Conservation (phyloP, 352 stramenopile species). For the Detonula confervacea region DNA sequence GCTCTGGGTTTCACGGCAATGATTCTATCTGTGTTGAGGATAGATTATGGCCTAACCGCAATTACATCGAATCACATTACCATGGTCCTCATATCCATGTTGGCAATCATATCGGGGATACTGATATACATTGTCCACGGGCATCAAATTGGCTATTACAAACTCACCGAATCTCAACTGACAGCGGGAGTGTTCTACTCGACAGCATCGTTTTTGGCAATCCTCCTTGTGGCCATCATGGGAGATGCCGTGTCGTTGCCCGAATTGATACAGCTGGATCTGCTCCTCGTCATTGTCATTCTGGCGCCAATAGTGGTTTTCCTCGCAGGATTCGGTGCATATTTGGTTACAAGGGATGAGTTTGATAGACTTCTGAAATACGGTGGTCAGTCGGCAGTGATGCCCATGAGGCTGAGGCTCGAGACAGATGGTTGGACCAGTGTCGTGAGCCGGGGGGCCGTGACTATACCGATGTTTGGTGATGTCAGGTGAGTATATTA, state of each 20-base stretch:
- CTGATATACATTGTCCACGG: conserved; percentile 82
- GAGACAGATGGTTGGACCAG: conserved; percentile 74
- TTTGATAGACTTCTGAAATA: conserved; percentile 76
- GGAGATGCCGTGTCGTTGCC: conserved; percentile 65
- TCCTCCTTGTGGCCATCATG: conserved; percentile 75
- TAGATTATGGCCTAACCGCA: conserved; percentile 60
- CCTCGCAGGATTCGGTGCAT: conserved; percentile 76
- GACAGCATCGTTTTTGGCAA: conserved; percentile 66
- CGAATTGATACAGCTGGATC: conserved; percentile 69
- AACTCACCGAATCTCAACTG: conserved; percentile 75
- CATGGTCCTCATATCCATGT: conserved; percentile 59
- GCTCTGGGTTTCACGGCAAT: conserved; percentile 67
- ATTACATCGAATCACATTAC: conserved; percentile 69
- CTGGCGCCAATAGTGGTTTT: conserved; percentile 72
- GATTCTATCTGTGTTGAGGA: conserved; percentile 64
- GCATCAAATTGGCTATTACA: conserved; percentile 82
- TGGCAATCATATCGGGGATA: conserved; percentile 65
- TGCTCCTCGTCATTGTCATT: conserved; percentile 67
- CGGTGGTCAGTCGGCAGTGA: conserved; percentile 77
- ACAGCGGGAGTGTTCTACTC: conserved; percentile 81
- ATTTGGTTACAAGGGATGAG: conserved; percentile 77
- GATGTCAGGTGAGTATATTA: conserved; percentile 70
- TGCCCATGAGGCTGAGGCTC: conserved; percentile 70
- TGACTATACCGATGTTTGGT: conserved; percentile 83
- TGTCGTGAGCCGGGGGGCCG: conserved; percentile 72